phyloP scores from a whole-genome alignment of 1,139 yeast genomes.

The Saccharomycopsis hybrid region DNA sequence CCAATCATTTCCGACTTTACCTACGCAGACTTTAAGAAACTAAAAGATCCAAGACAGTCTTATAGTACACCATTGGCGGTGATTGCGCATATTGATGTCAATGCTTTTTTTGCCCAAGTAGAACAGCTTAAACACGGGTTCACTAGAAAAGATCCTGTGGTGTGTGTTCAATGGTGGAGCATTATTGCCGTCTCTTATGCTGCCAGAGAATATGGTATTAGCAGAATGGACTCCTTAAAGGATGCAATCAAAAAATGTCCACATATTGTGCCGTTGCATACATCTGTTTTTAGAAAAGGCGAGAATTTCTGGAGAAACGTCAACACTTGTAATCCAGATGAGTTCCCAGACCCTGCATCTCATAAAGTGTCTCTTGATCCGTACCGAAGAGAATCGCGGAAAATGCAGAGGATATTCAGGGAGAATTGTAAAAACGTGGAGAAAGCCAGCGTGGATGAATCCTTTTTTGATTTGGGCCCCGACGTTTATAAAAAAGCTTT shows the following conservation, averaged over 20 bases:
- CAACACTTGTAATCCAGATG: constrained; percentile 32
- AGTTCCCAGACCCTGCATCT: constrained; percentile 36
- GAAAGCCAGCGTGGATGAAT: constrained; percentile 94
- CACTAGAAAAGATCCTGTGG: constrained; percentile 69
- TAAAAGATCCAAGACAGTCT: constrained; percentile 41
- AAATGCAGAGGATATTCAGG: constrained; percentile 59
- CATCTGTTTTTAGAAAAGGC: constrained; percentile 89
- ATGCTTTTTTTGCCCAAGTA: constrained; percentile 94
- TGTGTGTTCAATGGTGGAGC: constrained; percentile 89
- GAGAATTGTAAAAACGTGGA: constrained; percentile 61
- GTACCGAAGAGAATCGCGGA: constrained; percentile 79
- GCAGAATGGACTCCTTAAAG: constrained; percentile 65
- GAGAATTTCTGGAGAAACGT: constrained; percentile 76
- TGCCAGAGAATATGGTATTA: constrained; percentile 77
- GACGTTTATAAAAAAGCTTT: constrained; percentile 35
- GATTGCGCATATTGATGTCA: constrained; percentile 80
- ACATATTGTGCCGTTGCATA: constrained; percentile 70
- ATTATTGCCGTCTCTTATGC: constrained; percentile 88
- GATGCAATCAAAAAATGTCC: constrained; percentile 75
- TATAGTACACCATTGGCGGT: constrained; percentile 69
- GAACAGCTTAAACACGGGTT: constrained; percentile 73
- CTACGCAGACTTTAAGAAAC: constrained; percentile 37
- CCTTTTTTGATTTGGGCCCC: constrained; percentile 76
- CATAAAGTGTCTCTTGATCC: constrained; percentile 91
- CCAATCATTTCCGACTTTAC: not conserved